phyloP scores from a whole-genome alignment of 306 rosid species.

The Trichosanthes cucumerina region DNA sequence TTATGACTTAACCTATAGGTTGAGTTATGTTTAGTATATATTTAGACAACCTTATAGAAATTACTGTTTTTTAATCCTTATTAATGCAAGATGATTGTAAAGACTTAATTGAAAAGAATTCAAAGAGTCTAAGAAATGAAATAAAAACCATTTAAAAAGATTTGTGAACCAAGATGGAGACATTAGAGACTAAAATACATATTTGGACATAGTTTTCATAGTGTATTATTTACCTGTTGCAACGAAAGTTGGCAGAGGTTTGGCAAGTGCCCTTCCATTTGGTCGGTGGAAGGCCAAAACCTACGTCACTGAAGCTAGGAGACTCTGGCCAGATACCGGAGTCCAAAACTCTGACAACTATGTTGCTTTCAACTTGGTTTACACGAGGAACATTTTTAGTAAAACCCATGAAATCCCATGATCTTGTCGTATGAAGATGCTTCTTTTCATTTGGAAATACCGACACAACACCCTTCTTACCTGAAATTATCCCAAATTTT shows the following conservation, averaged over 20 bases:
- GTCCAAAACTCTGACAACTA: conserved; percentile 38
- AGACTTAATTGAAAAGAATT: too few relatives aligned
- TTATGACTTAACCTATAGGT: too few relatives aligned
- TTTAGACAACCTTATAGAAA: too few relatives aligned
- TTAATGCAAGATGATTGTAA: too few relatives aligned
- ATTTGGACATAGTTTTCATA: too few relatives aligned
- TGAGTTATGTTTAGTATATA: too few relatives aligned
- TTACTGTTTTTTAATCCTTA: too few relatives aligned
- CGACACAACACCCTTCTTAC: conserved; percentile 33
- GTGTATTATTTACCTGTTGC: conserved; percentile 36
- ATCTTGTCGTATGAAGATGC: conserved; percentile 36
- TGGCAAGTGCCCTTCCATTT: conserved; percentile 47
- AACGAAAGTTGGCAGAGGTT: conserved; percentile 22
- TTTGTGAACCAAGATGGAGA: too few relatives aligned
- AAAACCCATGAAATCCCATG: conserved; percentile 53
- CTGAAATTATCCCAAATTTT: conserved; percentile 8
- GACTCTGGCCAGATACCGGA: conserved; percentile 42
- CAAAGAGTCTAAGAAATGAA: too few relatives aligned
- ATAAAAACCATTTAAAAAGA: too few relatives aligned
- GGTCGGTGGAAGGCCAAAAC: conserved; percentile 31
- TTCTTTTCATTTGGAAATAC: conserved; percentile 28
- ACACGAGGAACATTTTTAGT: not conserved
- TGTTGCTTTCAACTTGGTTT: conserved; percentile 17
- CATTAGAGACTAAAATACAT: too few relatives aligned
- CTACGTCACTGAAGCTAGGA: conserved; percentile 29